Evolutionary conservation across 805 yeast genomes (phyloP).

Genomic region (Yamadazyma nakazawae): DNA sequence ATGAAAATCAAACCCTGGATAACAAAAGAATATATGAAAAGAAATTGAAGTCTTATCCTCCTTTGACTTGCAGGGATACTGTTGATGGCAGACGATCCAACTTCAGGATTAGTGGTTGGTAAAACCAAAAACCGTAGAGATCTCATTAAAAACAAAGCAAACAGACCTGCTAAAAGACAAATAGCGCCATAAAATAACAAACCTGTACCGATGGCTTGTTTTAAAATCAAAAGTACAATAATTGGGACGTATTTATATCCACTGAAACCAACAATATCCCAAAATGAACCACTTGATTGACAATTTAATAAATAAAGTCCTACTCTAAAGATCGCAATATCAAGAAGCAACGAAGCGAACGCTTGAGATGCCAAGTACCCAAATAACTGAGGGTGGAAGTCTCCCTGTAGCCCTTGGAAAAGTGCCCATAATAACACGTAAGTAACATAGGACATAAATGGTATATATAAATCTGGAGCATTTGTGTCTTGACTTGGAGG

Average conservation of each 20-base stretch:
- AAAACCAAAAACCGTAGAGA: slow-evolving; percentile 66
- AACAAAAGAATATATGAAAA: slow-evolving; percentile 79
- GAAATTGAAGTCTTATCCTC: slow-evolving; percentile 79
- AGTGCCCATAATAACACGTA: slow-evolving; percentile 82
- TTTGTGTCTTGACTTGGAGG: slow-evolving; percentile 85
- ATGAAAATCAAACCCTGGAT: slow-evolving; percentile 76
- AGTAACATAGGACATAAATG: slow-evolving; percentile 88
- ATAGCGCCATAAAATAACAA: slow-evolving; percentile 36
- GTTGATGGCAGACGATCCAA: slow-evolving; percentile 35
- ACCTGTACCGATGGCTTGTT: slow-evolving; percentile 39
- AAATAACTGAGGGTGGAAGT: slow-evolving; percentile 88
- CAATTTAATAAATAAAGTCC: slow-evolving; percentile 80
- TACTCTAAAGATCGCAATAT: slow-evolving; percentile 68
- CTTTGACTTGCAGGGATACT: slow-evolving; percentile 65
- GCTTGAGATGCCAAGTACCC: slow-evolving; percentile 87
- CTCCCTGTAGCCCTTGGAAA: slow-evolving; percentile 80
- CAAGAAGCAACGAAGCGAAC: slow-evolving; percentile 75
- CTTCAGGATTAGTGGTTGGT: slow-evolving; percentile 45
- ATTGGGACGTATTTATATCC: slow-evolving; percentile 93
- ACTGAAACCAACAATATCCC: slow-evolving; percentile 85
- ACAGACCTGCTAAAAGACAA: slow-evolving; percentile 31
- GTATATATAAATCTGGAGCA: slow-evolving; percentile 96
- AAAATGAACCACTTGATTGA: slow-evolving; percentile 54
- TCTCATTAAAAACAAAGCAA: slow-evolving; percentile 62
- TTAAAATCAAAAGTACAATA: slow-evolving; percentile 52